phyloP scores from a whole-genome alignment of 139 green algal species.

The Eudorina sp. region DNA sequence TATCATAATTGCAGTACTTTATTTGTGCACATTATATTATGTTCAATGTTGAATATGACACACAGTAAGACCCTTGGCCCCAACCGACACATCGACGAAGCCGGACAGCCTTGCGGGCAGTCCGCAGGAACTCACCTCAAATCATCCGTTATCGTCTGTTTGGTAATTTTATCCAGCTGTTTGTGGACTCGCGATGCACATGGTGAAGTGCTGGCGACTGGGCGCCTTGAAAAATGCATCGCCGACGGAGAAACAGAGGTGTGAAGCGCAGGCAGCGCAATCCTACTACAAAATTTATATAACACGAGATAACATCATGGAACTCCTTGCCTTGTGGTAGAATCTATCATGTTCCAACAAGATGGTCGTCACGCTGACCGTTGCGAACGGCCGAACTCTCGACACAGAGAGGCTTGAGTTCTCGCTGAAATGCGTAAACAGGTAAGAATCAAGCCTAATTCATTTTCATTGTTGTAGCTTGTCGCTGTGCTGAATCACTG shows the following conservation, averaged over 20 bases:
- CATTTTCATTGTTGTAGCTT: too few species aligned
- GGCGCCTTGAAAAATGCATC: slow-evolving; percentile 72
- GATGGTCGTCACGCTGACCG: slow-evolving; percentile 75
- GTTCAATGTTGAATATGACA: too few species aligned
- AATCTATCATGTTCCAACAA: slow-evolving; percentile 71
- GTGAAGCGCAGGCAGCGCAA: background rate
- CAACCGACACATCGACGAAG: too few species aligned
- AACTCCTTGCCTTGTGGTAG: background rate
- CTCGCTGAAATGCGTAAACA: slow-evolving; percentile 75
- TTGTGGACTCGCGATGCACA: background rate
- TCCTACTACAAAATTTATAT: background rate
- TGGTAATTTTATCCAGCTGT: background rate
- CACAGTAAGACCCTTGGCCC: too few species aligned
- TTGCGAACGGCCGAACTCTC: slow-evolving; percentile 67
- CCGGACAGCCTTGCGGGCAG: too few species aligned
- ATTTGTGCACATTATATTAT: too few species aligned
- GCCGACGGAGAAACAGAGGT: slow-evolving; percentile 59
- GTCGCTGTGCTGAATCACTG: too few species aligned
- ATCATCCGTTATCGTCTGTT: background rate
- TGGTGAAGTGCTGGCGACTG: slow-evolving; percentile 61
- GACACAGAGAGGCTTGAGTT: slow-evolving; percentile 74
- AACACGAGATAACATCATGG: background rate
- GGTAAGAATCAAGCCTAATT: slow-evolving; percentile 70
- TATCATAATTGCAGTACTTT: too few species aligned
- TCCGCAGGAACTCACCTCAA: too few species aligned